Conservation (phyloP, 345 rosid species). For the Acer saccharum region DNA sequence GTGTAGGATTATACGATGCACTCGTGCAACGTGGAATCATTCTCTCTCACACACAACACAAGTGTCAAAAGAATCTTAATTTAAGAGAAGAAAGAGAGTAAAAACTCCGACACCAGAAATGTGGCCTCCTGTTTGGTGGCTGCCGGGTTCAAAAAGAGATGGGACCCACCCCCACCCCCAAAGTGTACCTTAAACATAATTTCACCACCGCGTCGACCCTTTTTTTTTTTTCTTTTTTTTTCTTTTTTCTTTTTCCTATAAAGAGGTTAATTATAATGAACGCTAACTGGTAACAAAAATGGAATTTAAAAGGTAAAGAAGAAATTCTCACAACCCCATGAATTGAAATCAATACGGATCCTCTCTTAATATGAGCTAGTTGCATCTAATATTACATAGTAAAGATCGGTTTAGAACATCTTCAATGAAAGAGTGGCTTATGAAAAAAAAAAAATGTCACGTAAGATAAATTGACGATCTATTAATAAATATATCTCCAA, state of each 20-base stretch:
- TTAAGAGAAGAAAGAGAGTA: slow-evolving; percentile 4
- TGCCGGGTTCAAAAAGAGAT: slow-evolving; percentile 26
- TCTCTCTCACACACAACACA: not conserved
- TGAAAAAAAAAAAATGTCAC: no score
- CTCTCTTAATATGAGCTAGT: not conserved
- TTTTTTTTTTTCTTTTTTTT: not conserved
- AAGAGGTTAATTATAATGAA: slow-evolving; percentile 11
- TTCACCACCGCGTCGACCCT: slow-evolving; percentile 22
- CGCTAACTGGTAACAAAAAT: not conserved
- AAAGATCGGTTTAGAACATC: no score
- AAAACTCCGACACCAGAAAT: slow-evolving; percentile 32
- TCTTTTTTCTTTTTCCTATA: not conserved
- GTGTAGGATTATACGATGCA: not conserved
- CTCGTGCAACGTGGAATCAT: not conserved
- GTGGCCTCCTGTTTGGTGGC: slow-evolving; percentile 50
- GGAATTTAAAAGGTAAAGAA: not conserved
- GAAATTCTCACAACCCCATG: not conserved
- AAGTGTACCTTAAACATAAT: slow-evolving; percentile 16
- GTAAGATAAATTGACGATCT: no score
- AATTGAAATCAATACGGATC: not conserved
- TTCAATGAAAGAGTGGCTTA: no score
- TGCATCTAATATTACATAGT: not conserved
- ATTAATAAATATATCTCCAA: no score
- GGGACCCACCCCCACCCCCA: slow-evolving; percentile 23
- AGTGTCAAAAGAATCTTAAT: slow-evolving; percentile 28